Conservation (phyloP, 352 stramenopile genomes). For the Phytopythium vexans region DNA sequence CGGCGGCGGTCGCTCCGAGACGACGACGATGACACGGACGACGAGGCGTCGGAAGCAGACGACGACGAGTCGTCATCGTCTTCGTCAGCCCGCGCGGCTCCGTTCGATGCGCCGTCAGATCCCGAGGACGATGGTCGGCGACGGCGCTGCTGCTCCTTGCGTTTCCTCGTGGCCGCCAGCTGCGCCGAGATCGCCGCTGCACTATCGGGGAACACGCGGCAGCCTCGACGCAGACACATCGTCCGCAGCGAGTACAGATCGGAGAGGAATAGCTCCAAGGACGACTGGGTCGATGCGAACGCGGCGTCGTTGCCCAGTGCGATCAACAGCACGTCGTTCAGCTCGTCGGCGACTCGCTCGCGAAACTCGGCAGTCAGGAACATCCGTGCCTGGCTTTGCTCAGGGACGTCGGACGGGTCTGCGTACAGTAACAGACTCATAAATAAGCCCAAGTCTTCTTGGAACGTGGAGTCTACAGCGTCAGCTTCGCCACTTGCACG, state of each 20-base stretch:
- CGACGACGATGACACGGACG: slow-evolving; percentile 9
- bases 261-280: slow-evolving; percentile 38
- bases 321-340: slow-evolving; percentile 31
- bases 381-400: slow-evolving; percentile 15
- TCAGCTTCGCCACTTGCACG: not conserved
- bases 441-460: slow-evolving; percentile 12
- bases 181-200: slow-evolving; percentile 3
- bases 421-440: slow-evolving; percentile 42
- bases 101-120: not conserved
- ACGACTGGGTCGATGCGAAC: slow-evolving; percentile 7
- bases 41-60: slow-evolving; percentile 31
- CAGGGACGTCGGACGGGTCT: slow-evolving; percentile 20
- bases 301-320: slow-evolving; percentile 2
- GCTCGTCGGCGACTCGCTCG: slow-evolving; percentile 35
- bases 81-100: not conserved
- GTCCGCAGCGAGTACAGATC: slow-evolving; percentile 25
- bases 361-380: slow-evolving; percentile 38
- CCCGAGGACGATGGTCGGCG: slow-evolving; percentile 8
- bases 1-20: slow-evolving; percentile 25
- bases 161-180: slow-evolving; percentile 14
- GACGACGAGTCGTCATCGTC: slow-evolving; percentile 17
- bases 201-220: slow-evolving; percentile 33
- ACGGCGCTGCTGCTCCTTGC: slow-evolving; percentile 8
- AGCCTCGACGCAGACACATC: slow-evolving; percentile 31
- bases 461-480: not conserved